Evolutionary conservation across 331 rosid genomes (phyloP).

Genomic region (Spiraea crenata): DNA sequence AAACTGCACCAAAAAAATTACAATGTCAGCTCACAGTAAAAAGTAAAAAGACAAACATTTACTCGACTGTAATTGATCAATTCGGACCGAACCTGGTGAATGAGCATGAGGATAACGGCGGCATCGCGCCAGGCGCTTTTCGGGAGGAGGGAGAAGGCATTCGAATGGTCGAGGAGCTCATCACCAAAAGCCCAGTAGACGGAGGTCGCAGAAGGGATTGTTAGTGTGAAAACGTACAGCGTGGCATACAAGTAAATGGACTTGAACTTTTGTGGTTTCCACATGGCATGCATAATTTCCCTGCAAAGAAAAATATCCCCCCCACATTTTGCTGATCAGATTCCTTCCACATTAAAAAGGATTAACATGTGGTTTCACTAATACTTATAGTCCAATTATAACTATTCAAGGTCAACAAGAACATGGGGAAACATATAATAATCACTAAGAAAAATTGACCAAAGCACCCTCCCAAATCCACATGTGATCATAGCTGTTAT

Average conservation of each 20-base stretch:
- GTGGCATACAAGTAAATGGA: constrained; percentile 86
- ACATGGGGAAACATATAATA: constrained; percentile 6
- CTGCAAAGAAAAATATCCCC: constrained; percentile 38
- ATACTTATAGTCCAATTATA: background rate
- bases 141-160: constrained; percentile 92
- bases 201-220: constrained; percentile 80
- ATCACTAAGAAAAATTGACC: constrained; percentile 18
- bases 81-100: constrained; percentile 64
- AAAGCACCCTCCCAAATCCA: constrained; percentile 16
- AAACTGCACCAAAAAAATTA: constrained; percentile 48
- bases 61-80: background rate
- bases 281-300: constrained; percentile 99
- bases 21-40: background rate
- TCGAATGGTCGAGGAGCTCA: constrained; percentile 73
- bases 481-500: background rate
- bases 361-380: background rate
- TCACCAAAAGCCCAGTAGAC: constrained; percentile 99
- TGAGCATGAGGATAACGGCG: constrained; percentile 93
- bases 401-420: constrained; percentile 4
- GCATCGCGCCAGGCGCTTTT: constrained; percentile 70
- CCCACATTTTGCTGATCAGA: constrained; percentile 13
- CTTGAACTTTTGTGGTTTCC: constrained; percentile 99
- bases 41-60: background rate
- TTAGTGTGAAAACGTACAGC: constrained; percentile 83
- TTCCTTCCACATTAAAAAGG: background rate